Conservation (phyloP, 176 grass and related monocot genomes). For the Hordeum marinum region DNA sequence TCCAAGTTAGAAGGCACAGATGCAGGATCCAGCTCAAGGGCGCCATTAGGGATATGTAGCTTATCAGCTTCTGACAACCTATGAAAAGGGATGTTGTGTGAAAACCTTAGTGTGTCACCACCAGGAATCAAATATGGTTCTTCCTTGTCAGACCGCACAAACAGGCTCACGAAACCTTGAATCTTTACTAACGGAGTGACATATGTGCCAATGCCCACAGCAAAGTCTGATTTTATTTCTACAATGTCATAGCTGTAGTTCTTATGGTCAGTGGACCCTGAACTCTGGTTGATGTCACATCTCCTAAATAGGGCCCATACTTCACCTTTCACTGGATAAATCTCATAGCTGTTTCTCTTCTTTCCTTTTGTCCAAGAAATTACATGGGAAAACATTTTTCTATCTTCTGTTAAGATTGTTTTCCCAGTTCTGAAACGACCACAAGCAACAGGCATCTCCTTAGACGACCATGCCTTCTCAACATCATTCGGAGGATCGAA, state of each 20-base stretch:
- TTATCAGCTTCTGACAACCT: slow-evolving; percentile 35
- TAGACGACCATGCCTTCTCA: slow-evolving; percentile 49
- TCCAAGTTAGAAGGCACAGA: slow-evolving; percentile 48
- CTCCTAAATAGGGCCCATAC: slow-evolving; percentile 62
- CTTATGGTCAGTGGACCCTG: slow-evolving; percentile 24
- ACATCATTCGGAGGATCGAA: slow-evolving; percentile 29
- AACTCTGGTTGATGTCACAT: slow-evolving; percentile 35
- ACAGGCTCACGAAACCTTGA: slow-evolving; percentile 58
- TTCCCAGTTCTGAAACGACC: slow-evolving; percentile 56
- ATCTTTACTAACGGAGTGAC: slow-evolving; percentile 52
- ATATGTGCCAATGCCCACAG: slow-evolving; percentile 18
- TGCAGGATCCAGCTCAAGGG: slow-evolving; percentile 70
- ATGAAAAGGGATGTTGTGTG: slow-evolving; percentile 56
- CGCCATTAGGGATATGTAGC: slow-evolving; percentile 36
- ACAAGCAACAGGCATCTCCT: slow-evolving; percentile 62
- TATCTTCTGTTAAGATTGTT: slow-evolving; percentile 28
- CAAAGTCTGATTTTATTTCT: slow-evolving; percentile 54
- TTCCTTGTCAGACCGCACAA: slow-evolving; percentile 33
- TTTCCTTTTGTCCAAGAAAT: slow-evolving; percentile 39
- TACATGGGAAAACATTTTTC: slow-evolving; percentile 66
- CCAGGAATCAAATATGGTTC: slow-evolving; percentile 45
- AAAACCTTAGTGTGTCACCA: slow-evolving; percentile 57
- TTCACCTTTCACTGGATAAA: slow-evolving; percentile 71
- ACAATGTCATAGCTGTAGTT: slow-evolving; percentile 50
- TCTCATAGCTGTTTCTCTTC: slow-evolving; percentile 48